A percentile compares a stretch with the other conserved stretches of the same genome.
Evolutionary conservation across 1,284 basidiomycete genomes (phyloP).

Genomic region (Entoloma clypeatum): DNA sequence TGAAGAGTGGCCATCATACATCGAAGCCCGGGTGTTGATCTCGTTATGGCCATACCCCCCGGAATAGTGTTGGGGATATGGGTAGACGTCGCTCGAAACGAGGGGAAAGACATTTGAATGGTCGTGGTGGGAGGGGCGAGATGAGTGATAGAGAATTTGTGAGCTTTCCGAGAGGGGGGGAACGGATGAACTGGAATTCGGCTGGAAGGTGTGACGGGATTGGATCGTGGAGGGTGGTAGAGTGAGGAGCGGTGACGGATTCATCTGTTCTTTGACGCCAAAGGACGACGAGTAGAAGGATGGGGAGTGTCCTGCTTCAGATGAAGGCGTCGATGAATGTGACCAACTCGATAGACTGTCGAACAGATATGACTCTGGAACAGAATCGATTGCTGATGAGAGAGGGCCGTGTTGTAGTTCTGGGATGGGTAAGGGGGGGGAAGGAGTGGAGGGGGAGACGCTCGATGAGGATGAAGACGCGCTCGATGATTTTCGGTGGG

Average conservation of each 20-base stretch:
- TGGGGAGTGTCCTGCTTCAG: slow-evolving; percentile 27
- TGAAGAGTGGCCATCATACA: slow-evolving; percentile 22
- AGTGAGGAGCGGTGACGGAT: slow-evolving; percentile 14
- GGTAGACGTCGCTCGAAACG: slow-evolving; percentile 16
- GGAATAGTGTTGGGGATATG: slow-evolving; percentile 17
- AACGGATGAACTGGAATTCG: slow-evolving; percentile 28
- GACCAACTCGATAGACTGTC: slow-evolving; percentile 32
- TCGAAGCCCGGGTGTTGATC: slow-evolving; percentile 17
- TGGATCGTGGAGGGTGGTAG: slow-evolving; percentile 23
- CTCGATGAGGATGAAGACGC: slow-evolving; percentile 34
- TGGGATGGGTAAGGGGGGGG: slow-evolving; percentile 31
- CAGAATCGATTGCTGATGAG: slow-evolving; percentile 25
- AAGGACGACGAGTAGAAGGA: slow-evolving; percentile 28
- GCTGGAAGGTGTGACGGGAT: slow-evolving; percentile 31
- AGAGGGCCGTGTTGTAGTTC: slow-evolving; percentile 27
- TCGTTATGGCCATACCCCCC: slow-evolving; percentile 14
- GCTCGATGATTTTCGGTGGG: slow-evolving; percentile 33
- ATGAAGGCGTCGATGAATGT: slow-evolving; percentile 28
- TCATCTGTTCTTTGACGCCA: slow-evolving; percentile 20
- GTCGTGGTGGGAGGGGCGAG: slow-evolving; percentile 9
- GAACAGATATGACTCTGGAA: slow-evolving; percentile 28
- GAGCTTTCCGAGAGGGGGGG: slow-evolving; percentile 29
- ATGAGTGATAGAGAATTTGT: slow-evolving; percentile 17
- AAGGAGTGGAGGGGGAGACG: slow-evolving; percentile 36
- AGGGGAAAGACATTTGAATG: slow-evolving; percentile 14